Evolutionary conservation across 2,329 filamentous ascomycete genomes (phyloP), one percentile per base, ranked within the genome.

Genomic region (Exophiala mesophila): DNA sequence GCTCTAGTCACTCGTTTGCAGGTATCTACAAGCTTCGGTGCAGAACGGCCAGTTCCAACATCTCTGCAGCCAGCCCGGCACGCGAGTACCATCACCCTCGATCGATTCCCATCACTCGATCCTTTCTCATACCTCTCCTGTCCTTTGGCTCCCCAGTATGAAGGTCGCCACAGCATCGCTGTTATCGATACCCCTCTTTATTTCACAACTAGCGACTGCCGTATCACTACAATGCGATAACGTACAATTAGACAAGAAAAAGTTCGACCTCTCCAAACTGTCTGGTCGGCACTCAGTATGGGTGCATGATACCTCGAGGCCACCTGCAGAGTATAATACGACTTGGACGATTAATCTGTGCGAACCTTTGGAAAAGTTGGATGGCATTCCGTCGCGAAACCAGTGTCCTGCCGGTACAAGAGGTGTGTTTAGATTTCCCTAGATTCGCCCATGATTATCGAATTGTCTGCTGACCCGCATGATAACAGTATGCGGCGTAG

Each of bases 281-380:
- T 59, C 57, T 29, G 65, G 65, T 8, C 62, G 63, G 2, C 66
- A 69, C 51, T 46, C 49, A 13, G 38, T 57, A 8, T 39, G n/a
- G 21, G 37, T 49, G 18, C 43, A 44, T 26, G 53, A 39, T 34
- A 46, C 36, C 15, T 39, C 36, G 6, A 52, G 55, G 34, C 55
- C 55, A 16, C 58, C 54, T 8, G 51, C 45, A 6, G 54, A 77
- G 19, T 72, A 70, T 47, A 92, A 92, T 63, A 87, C 80, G 18
- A 90, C 86, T 31, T 94, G 88, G 63, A 89, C 85, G 1, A 60
- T 94, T 44, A 84, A 94, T 57, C 72, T 94, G 36, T 94, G 88
- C 67, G 66, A 71, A 39, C 71, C 77, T 5, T 66, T 95, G 52
- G 76, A 77, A 41, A 78, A 77, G 37, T 74, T 72, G 36, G 77